Conservation (phyloP, 306 rosid genomes). For the Oemleria cerasiformis region DNA sequence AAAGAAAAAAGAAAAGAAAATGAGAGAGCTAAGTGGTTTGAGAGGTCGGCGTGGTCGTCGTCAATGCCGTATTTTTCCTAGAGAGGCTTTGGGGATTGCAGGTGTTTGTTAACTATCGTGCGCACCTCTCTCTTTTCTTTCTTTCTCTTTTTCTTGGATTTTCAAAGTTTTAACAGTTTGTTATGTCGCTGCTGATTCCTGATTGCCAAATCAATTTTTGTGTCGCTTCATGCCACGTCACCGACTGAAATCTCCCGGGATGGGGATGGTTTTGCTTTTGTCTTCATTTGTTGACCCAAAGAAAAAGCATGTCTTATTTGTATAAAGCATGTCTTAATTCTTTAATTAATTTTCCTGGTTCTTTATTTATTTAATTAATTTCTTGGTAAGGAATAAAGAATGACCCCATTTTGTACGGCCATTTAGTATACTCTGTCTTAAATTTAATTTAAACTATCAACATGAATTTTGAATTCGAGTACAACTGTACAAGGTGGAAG, state of each 20-base stretch:
- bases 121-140: constrained; percentile 31
- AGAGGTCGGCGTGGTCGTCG: constrained; percentile 19
- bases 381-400: background rate
- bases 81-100: constrained; percentile 14
- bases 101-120: constrained; percentile 31
- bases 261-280: constrained; percentile 48
- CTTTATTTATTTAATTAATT: too few relatives aligned
- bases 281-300: constrained; percentile 21
- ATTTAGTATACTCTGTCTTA: too few relatives aligned
- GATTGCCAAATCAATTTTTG: constrained; percentile 7
- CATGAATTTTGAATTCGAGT: too few relatives aligned
- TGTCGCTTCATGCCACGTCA: constrained; percentile 45
- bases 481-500: too few relatives aligned
- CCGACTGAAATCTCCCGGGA: constrained; percentile 53
- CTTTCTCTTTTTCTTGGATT: background rate
- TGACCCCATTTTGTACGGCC: background rate
- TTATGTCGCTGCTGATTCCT: constrained; percentile 19
- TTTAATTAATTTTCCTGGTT: too few relatives aligned
- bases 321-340: background rate
- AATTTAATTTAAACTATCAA: too few relatives aligned
- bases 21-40: constrained; percentile 12
- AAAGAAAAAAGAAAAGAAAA: background rate
- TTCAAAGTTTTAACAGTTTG: constrained; percentile 5
- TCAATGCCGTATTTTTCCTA: constrained; percentile 35
- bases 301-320: background rate